phyloP scores from a whole-genome alignment of 805 yeast species.

The Grigorovia humatica region DNA sequence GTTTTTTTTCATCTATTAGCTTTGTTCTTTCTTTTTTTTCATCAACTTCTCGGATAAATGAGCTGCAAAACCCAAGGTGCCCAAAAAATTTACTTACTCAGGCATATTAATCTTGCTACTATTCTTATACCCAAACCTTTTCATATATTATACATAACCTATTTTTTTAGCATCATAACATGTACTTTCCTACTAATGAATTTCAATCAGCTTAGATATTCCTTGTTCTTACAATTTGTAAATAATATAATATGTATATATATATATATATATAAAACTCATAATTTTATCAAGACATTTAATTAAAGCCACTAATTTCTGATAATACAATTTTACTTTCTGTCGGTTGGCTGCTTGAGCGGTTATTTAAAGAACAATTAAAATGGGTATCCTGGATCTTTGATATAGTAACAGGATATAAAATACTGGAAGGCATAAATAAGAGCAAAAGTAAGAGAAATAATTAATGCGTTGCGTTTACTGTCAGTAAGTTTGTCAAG shows the following conservation, averaged over 20 bases:
- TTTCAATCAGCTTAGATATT: too few relatives aligned
- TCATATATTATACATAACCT: too few relatives aligned
- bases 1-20: not conserved
- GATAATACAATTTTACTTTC: not conserved
- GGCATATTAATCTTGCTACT: not conserved
- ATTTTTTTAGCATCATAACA: too few relatives aligned
- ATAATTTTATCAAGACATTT: too few relatives aligned
- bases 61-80: too few relatives aligned
- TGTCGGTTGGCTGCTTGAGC: not conserved
- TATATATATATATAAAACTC: too few relatives aligned
- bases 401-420: conserved; percentile 19
- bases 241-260: too few relatives aligned
- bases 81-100: not conserved
- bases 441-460: conserved; percentile 9
- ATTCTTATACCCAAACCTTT: not conserved
- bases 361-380: not conserved
- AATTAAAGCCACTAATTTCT: too few relatives aligned
- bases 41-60: not conserved
- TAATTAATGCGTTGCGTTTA: conserved; percentile 13
- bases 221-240: too few relatives aligned
- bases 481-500: conserved; percentile 3
- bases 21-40: not conserved
- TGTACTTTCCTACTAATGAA: too few relatives aligned
- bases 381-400: conserved; percentile 23
- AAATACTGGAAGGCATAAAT: conserved; percentile 19